These are phyloP conservation scores for Jimgerdemannia flammicorona DNA, from an alignment of 192 early-diverging fungal genomes.

Conservation along the genomic window DNA sequence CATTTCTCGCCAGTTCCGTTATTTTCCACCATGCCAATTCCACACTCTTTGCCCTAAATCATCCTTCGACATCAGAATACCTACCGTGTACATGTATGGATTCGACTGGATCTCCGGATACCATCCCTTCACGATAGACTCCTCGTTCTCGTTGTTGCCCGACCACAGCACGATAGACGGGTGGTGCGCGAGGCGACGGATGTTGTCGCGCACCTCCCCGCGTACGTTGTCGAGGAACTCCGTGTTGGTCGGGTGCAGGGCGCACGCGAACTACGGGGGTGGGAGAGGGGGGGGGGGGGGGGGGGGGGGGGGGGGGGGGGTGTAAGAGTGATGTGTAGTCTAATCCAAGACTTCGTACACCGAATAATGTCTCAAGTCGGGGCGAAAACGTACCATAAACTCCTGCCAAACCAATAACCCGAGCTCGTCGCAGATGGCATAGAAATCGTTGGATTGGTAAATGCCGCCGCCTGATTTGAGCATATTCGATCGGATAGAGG, in stretches of 20 bases:
- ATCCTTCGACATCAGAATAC: no score
- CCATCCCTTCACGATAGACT: slow-evolving; percentile 40
- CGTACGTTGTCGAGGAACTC: slow-evolving; percentile 39
- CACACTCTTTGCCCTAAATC: no score
- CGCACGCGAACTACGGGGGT: slow-evolving; percentile 45
- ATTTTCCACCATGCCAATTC: no score
- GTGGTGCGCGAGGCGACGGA: slow-evolving; percentile 39
- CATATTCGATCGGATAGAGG: no score
- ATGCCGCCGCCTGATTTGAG: background rate
- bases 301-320: background rate
- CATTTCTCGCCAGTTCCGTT: no score
- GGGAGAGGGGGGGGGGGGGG: no score
- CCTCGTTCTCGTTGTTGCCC: slow-evolving; percentile 59
- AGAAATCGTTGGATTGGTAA: slow-evolving; percentile 35
- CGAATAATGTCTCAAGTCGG: no score
- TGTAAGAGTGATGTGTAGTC: no score
- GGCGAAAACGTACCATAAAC: slow-evolving; percentile 35
- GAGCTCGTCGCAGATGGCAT: slow-evolving; percentile 44
- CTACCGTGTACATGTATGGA: no score
- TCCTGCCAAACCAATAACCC: slow-evolving; percentile 62
- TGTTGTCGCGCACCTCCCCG: slow-evolving; percentile 32
- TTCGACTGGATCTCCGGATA: slow-evolving; percentile 6
- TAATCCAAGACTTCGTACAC: no score
- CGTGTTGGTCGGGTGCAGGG: slow-evolving; percentile 41
- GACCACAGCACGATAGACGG: slow-evolving; percentile 48